Conservation (phyloP, 108 stramenopile species). For the Chaetoceros muelleri region DNA sequence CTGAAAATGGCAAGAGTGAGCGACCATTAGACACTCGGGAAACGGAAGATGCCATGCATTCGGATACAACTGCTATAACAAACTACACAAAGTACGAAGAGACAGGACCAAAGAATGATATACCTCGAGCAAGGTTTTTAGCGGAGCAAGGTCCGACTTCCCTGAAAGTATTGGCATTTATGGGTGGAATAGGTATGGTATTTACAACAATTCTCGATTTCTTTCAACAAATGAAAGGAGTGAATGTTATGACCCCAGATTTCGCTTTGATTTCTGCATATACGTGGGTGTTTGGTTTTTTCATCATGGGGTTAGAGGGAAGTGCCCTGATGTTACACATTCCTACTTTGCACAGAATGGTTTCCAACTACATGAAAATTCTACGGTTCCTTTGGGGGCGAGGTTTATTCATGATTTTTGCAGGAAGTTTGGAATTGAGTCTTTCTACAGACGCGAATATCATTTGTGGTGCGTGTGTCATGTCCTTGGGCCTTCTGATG, state of each 20-base stretch:
- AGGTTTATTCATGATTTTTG: conserved; percentile 37
- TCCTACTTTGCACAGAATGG: background rate
- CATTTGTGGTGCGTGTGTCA: conserved; percentile 19
- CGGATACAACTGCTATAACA: too few species aligned
- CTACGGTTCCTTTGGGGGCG: conserved; percentile 44
- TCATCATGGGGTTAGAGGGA: background rate
- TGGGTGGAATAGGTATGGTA: background rate
- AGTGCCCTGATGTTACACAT: background rate
- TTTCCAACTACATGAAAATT: conserved; percentile 18
- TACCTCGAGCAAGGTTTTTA: background rate
- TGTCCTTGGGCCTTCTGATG: conserved; percentile 23
- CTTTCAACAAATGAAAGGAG: background rate
- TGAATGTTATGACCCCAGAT: background rate
- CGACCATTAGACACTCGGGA: too few species aligned
- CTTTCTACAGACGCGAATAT: conserved; percentile 4
- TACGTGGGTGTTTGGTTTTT: background rate
- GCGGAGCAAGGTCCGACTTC: background rate
- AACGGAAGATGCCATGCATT: too few species aligned
- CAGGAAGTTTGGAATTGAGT: conserved; percentile 32
- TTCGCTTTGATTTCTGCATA: background rate
- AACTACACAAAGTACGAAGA: too few species aligned
- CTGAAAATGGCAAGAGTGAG: too few species aligned
- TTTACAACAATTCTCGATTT: background rate
- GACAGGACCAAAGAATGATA: background rate
- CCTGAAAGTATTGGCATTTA: background rate